Base-by-base conservation (phyloP, 805 yeast species). In the Ogataea zsoltii region DNA sequence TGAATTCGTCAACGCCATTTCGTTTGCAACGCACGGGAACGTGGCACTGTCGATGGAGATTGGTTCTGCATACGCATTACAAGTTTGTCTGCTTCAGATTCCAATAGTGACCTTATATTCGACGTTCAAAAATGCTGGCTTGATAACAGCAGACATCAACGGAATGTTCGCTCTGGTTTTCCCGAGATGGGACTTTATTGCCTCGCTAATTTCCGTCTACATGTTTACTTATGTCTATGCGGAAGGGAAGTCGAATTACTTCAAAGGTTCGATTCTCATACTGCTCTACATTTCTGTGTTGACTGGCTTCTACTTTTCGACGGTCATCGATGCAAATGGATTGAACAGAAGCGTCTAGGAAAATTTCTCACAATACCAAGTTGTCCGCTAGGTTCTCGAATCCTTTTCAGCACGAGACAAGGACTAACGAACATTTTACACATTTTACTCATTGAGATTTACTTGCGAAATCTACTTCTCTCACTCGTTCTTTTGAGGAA, bases 21-120 rank as follows among this genome's bases (percentile, higher is more conserved):
- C 97, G 19, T 94, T 94, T 71, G 99, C 99, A 0, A 81, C 89
- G 55, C 82, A 92, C 56, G 99, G 99, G 1, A 94, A 94, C 55
- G 96, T 94, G 44, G 96, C 99, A 0, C 71, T 94, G 37, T 88
- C 96, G 2, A 88, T 94, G 96, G 99, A 94, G 63, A 94, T 94
- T 65, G 99, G 99, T 49, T 83, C 96, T 51, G 99, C 99, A 0
- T 94, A 94, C 63, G 99, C 96, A 0, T 73, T 94, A 48, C 99
- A 94, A 65, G 99, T 94, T 13, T 92, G 96, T 56, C 71, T 94
- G 47, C 74, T 94, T 53, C 99, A 94, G 63, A 88, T 94, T 38
- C 99, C 99, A 0, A 83, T 94, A 2, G 76, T 94, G 61, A 96
- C 90, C 10, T 61, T 92, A 11, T 89, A 78, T 61, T 85, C 96